A percentile compares a stretch with the other conserved stretches of the same genome.
Conservation (phyloP, 208 protist genomes). For the Angomonas deanei region DNA sequence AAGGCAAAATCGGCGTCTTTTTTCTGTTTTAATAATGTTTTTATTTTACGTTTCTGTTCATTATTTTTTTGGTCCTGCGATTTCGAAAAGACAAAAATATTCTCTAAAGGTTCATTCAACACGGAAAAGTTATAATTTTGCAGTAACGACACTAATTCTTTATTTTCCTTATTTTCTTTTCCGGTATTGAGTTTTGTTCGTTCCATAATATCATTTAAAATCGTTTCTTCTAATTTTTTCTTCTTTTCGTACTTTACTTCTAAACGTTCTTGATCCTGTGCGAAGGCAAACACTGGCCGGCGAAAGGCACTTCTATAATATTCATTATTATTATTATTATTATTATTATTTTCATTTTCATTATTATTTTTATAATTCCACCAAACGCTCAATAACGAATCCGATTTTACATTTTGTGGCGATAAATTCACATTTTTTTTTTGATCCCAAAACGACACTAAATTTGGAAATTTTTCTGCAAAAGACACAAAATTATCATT, state of each 20-base stretch:
- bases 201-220: not conserved
- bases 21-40: too few species aligned
- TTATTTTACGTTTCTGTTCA: too few species aligned
- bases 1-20: too few species aligned
- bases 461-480: not conserved
- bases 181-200: not conserved
- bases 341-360: not conserved
- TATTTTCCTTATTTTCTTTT: not conserved
- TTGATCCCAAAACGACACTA: not conserved
- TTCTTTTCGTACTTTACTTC: not conserved
- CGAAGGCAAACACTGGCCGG: not conserved
- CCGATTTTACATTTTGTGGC: not conserved
- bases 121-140: not conserved
- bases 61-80: too few species aligned
- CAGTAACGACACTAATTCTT: not conserved
- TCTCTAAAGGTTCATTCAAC: not conserved
- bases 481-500: not conserved
- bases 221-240: not conserved
- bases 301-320: not conserved
- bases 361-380: not conserved
- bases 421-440: not conserved
- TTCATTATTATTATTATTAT: constrained; percentile 1
- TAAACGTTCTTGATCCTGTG: not conserved
- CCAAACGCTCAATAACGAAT: not conserved
- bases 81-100: not conserved